Base-by-base conservation (phyloP, 345 rosid species). In the Schrenkiella parvula region DNA sequence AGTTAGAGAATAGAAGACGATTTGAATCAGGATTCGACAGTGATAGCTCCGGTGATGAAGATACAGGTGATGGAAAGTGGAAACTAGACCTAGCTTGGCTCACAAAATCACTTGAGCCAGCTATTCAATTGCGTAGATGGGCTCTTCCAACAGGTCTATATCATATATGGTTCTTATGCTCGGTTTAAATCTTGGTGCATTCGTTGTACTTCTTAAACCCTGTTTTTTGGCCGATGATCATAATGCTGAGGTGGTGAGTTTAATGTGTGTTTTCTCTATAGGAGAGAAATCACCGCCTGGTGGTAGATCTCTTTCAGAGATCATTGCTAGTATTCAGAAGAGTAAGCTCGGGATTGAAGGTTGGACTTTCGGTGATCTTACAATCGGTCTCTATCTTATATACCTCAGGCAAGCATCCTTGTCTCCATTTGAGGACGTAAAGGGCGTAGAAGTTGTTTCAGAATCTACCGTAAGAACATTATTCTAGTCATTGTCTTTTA, bases 331-430 rank as follows among this genome's bases (percentile, higher is more conserved):
- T 82, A 81, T 95, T 70, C 99, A 95, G 71, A 78, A 81, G 82
- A 89, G 97, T 81, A 95, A 87, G 86, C 86, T 80, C 18, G 98
- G 87, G 34, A 76, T 95, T 37, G 90, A 91, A 78, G 98, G 86
- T 69, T 95, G 99, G 99, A 89, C 90, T 81, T 81, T 91, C 78
- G 85, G 96, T 62, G 99, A 89, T 81, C 92, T 95, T 62, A 92
- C 98, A 1, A 72, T 92, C n/a, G 99, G 98, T 44, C 78, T 95
- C 28, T 93, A 84, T 82, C 92, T 91, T 73, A 85, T 93, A 46
- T 93, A 91, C 75, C 92, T 93, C 69, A 95, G 85, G 55, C 97
- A 93, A 79, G 83, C 92, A 21, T 88, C 95, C 19, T 68, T 83
- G 72, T 84, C 78, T 82, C 79, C 84, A 8, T 78, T 78, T 31